Conservation (phyloP, 768 basidiomycete species). For the Boletus eberwhitei region DNA sequence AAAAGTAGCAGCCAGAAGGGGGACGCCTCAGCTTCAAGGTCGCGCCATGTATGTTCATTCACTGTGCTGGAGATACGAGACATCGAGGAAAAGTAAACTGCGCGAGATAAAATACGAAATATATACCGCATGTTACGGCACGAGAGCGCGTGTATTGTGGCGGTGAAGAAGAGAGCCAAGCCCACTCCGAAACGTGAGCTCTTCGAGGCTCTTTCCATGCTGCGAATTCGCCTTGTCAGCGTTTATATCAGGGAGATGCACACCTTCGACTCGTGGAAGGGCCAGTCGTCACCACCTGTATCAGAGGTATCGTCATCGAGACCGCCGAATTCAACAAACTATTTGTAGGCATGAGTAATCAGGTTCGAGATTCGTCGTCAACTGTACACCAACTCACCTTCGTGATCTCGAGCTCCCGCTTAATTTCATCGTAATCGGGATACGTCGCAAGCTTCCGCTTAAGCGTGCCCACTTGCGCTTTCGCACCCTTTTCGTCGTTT, state of each 20-base stretch:
- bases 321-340: slow-evolving; percentile 97
- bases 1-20: not conserved
- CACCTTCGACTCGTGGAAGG: slow-evolving; percentile 41
- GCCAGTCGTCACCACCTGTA: slow-evolving; percentile 52
- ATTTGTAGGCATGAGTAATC: not conserved
- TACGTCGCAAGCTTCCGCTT: slow-evolving; percentile 69
- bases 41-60: not conserved
- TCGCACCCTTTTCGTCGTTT: slow-evolving; percentile 13
- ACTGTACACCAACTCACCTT: slow-evolving; percentile 54
- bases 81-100: not conserved
- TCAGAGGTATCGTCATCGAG: slow-evolving; percentile 59
- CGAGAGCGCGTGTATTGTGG: not conserved
- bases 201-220: slow-evolving; percentile 82
- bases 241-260: slow-evolving; percentile 85
- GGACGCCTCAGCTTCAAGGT: not conserved
- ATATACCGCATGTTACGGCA: not conserved
- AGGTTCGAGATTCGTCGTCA: not conserved
- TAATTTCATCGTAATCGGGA: slow-evolving; percentile 92
- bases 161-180: not conserved
- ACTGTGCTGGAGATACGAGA: not conserved
- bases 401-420: slow-evolving; percentile 97
- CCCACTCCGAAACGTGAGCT: slow-evolving; percentile 83
- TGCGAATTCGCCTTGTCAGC: slow-evolving; percentile 76
- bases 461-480: slow-evolving; percentile 63
- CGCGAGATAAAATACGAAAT: not conserved